phyloP scores from a whole-genome alignment of 768 basidiomycete genomes.

The Calocybe cyanea region DNA sequence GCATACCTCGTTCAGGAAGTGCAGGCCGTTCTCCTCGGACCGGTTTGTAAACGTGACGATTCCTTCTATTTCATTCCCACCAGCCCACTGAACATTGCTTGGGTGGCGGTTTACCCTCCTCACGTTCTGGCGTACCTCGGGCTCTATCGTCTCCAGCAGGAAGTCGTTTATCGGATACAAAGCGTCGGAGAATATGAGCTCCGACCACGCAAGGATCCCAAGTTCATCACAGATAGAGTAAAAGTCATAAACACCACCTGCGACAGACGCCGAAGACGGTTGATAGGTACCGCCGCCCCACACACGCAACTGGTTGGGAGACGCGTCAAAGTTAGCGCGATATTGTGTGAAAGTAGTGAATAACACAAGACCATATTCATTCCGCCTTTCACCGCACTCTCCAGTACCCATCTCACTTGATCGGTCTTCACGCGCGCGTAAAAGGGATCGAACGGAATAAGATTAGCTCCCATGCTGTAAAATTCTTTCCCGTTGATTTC shows the following conservation, averaged over 20 bases:
- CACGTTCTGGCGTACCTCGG: slow-evolving; percentile 56
- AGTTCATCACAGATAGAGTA: slow-evolving; percentile 58
- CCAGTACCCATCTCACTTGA: slow-evolving; percentile 50
- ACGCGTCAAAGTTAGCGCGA: neutral
- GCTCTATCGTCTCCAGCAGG: slow-evolving; percentile 45
- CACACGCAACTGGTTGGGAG: slow-evolving; percentile 41
- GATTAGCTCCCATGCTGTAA: slow-evolving; percentile 52
- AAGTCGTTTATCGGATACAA: slow-evolving; percentile 55
- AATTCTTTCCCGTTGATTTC: slow-evolving; percentile 55
- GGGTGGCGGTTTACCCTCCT: slow-evolving; percentile 52
- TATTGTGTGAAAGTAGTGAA: neutral
- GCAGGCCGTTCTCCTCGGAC: slow-evolving; percentile 36
- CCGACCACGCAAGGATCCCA: slow-evolving; percentile 59
- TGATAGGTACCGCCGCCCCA: slow-evolving; percentile 60
- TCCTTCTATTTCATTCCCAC: slow-evolving; percentile 58
- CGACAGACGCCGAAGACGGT: slow-evolving; percentile 34
- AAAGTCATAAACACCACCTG: slow-evolving; percentile 50
- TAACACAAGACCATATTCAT: slow-evolving; percentile 50
- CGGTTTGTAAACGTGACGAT: slow-evolving; percentile 38
- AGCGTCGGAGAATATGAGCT: slow-evolving; percentile 57
- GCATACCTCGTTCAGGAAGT: slow-evolving; percentile 47
- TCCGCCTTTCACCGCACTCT: slow-evolving; percentile 50
- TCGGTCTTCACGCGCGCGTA: slow-evolving; percentile 48
- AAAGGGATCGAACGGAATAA: slow-evolving; percentile 61
- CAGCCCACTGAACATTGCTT: slow-evolving; percentile 57